phyloP scores from a whole-genome alignment of 495 filamentous ascomycete genomes.

The Sordaria brevicollis region DNA sequence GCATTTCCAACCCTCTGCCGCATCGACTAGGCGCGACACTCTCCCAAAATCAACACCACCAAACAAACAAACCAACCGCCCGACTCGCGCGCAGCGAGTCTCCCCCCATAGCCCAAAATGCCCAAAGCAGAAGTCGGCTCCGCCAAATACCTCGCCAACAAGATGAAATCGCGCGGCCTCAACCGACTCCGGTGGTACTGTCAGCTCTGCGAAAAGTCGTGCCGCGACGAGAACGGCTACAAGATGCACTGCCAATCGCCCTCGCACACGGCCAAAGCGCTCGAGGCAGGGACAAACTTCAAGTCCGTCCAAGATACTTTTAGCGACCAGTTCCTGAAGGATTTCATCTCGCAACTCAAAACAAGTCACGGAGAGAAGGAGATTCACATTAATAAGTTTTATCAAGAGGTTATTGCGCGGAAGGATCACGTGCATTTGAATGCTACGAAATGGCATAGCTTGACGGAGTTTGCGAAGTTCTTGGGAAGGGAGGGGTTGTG shows the following conservation, averaged over 20 bases:
- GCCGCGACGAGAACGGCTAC: constrained; percentile 64
- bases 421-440: constrained; percentile 92
- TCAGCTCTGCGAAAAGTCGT: constrained; percentile 53
- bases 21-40: too few relatives aligned
- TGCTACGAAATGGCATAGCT: constrained; percentile 67
- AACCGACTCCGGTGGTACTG: constrained; percentile 83
- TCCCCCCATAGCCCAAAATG: constrained; percentile 47
- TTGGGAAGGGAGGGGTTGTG: constrained; percentile 77
- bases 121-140: constrained; percentile 83
- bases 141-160: constrained; percentile 77
- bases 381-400: constrained; percentile 81
- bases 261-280: constrained; percentile 74
- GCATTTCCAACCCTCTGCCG: not conserved
- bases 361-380: constrained; percentile 81
- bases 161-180: constrained; percentile 81
- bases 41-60: not conserved
- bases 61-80: constrained; percentile 3
- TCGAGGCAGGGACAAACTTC: constrained; percentile 74
- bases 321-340: constrained; percentile 62
- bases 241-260: constrained; percentile 75
- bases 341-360: constrained; percentile 65
- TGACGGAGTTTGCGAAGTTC: constrained; percentile 82
- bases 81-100: constrained; percentile 18
- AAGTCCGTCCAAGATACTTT: constrained; percentile 65
- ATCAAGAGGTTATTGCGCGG: constrained; percentile 74